Evolutionary conservation across 108 stramenopile species (phyloP).

Genomic region (Chaetoceros muelleri): DNA sequence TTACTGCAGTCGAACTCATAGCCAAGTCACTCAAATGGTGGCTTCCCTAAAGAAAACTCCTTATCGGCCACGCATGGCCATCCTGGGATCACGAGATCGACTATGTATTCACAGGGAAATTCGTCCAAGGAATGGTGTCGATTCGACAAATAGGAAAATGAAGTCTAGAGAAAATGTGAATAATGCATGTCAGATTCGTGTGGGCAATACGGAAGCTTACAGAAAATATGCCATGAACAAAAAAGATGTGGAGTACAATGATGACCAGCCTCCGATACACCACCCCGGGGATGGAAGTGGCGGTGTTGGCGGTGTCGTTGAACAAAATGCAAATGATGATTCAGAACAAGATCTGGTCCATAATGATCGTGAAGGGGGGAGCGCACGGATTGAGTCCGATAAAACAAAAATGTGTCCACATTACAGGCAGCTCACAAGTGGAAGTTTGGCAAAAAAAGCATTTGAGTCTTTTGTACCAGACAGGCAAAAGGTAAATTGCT

Average conservation of each 20-base stretch:
- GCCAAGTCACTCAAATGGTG: constrained; percentile 91
- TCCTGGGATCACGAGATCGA: constrained; percentile 84
- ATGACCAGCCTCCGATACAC: constrained; percentile 40
- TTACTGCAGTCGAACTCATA: constrained; percentile 90
- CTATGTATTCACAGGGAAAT: constrained; percentile 71
- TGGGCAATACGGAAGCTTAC: constrained; percentile 37
- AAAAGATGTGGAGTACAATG: constrained; percentile 22
- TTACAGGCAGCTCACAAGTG: constrained; percentile 54
- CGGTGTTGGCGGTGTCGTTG: constrained; percentile 6
- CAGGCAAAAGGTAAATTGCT: constrained; percentile 24
- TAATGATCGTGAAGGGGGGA: constrained; percentile 9
- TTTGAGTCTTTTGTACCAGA: constrained; percentile 28
- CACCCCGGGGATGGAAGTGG: constrained; percentile 13
- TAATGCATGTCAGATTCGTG: constrained; percentile 40
- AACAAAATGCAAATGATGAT: constrained; percentile 3
- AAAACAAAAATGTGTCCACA: constrained; percentile 44
- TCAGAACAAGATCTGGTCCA: constrained; percentile 8
- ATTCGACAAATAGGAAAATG: constrained; percentile 10
- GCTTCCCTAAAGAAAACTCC: constrained; percentile 78
- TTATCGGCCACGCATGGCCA: constrained; percentile 79
- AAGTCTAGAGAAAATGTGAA: constrained; percentile 24
- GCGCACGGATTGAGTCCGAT: constrained; percentile 9
- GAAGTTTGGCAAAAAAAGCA: constrained; percentile 20
- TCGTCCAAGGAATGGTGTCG: constrained; percentile 9
- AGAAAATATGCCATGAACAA: constrained; percentile 22